phyloP scores from a whole-genome alignment of 495 filamentous ascomycete genomes.

The Aspergillus cristatus region DNA sequence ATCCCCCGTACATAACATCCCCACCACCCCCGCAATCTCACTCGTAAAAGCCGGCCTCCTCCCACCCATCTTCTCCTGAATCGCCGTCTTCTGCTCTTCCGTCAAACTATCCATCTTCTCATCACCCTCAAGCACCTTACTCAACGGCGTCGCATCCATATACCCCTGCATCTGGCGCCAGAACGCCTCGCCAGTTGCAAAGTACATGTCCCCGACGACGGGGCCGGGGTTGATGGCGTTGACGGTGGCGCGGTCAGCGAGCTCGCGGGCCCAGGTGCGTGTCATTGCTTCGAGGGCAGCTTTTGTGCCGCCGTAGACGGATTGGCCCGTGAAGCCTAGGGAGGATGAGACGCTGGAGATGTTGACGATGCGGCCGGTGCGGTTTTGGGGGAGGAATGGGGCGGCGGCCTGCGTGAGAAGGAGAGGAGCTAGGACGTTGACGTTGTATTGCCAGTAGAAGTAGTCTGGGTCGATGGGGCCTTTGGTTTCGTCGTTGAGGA shows the following conservation, averaged over 20 bases:
- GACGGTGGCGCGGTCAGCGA: slow-evolving; percentile 68
- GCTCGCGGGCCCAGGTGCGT: slow-evolving; percentile 74
- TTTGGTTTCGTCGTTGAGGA: slow-evolving; percentile 45
- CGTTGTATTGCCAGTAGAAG: slow-evolving; percentile 61
- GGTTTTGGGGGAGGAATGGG: slow-evolving; percentile 61
- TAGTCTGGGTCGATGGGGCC: slow-evolving; percentile 42
- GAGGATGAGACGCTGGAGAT: slow-evolving; percentile 61
- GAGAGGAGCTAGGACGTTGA: slow-evolving; percentile 84
- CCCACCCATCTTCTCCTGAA: slow-evolving; percentile 56
- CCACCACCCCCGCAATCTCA: slow-evolving; percentile 79
- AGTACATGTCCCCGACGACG: slow-evolving; percentile 71
- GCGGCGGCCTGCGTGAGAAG: slow-evolving; percentile 63
- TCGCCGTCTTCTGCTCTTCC: slow-evolving; percentile 48
- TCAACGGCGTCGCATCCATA: slow-evolving; percentile 61
- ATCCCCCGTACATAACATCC: slow-evolving; percentile 71
- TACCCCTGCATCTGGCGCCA: slow-evolving; percentile 47
- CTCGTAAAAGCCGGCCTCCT: slow-evolving; percentile 54
- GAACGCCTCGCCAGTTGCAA: slow-evolving; percentile 43
- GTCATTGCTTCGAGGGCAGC: slow-evolving; percentile 90
- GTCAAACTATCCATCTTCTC: slow-evolving; percentile 44
- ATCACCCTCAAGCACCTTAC: slow-evolving; percentile 29
- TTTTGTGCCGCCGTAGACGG: slow-evolving; percentile 82
- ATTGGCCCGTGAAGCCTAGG: slow-evolving; percentile 60
- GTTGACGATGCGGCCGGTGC: slow-evolving; percentile 73
- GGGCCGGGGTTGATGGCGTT: slow-evolving; percentile 88